Percentiles rank a stretch among this genome's conserved stretches.
phyloP scores from a whole-genome alignment of 2,329 filamentous ascomycete genomes.

The Sordariomycetes sp. region DNA sequence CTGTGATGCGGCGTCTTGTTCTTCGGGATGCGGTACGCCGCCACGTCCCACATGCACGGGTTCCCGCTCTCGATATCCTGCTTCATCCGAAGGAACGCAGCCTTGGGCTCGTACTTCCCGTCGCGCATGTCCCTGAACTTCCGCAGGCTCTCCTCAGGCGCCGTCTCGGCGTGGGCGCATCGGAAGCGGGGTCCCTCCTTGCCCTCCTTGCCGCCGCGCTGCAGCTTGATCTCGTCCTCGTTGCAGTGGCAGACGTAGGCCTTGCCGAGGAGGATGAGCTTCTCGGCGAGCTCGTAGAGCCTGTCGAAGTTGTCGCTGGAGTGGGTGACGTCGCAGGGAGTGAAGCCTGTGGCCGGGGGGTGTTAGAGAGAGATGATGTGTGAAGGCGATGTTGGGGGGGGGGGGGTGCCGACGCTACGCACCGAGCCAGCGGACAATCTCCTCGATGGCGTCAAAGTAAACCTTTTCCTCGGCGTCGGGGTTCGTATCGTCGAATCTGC shows the following conservation, averaged over 20 bases:
- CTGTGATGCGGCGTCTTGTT: conserved; percentile 59
- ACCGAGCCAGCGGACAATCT: conserved; percentile 76
- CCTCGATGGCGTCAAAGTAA: conserved; percentile 80
- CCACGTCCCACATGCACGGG: conserved; percentile 93
- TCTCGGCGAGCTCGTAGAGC: conserved; percentile 79
- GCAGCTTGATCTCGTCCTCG: conserved; percentile 70
- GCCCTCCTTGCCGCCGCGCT: conserved; percentile 65
- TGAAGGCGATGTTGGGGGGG: too few species aligned
- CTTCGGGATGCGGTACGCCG: conserved; percentile 74
- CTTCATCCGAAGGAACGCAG: conserved; percentile 87
- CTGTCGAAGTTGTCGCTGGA: conserved; percentile 83
- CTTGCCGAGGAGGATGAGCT: conserved; percentile 58
- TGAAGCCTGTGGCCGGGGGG: conserved; percentile 43
- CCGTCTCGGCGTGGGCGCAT: conserved; percentile 66
- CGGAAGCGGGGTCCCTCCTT: conserved; percentile 59
- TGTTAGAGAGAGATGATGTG: not conserved
- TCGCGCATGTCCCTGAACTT: conserved; percentile 88
- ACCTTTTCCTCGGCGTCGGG: conserved; percentile 84
- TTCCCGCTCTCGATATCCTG: conserved; percentile 74
- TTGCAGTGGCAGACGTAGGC: conserved; percentile 84
- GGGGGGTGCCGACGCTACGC: too few species aligned
- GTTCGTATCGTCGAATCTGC: conserved; percentile 86
- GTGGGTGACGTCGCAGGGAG: conserved; percentile 67
- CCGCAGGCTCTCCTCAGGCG: conserved; percentile 59
- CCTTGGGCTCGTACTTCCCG: conserved; percentile 74